Evolutionary conservation across 202 grass and related monocot genomes (phyloP), one percentile per base, ranked within the genome.

Genomic region (Hordeum pubiflorum): DNA sequence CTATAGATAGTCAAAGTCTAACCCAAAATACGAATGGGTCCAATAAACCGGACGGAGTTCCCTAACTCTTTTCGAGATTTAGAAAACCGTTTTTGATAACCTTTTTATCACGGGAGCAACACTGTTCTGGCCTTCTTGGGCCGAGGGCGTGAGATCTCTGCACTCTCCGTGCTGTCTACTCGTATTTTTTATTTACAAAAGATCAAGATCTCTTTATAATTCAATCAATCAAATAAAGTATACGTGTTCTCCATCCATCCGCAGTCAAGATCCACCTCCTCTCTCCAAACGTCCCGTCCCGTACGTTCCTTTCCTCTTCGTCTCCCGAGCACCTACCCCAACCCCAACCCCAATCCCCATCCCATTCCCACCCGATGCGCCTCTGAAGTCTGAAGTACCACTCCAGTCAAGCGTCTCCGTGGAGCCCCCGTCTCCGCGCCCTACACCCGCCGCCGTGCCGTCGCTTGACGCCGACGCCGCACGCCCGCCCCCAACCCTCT

Each of bases 261-360:
- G 32, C 12, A 26, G 68, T 71, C 67, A 71, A 71, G 68, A 71
- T 71, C 68, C 67, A 70, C 14, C 22, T 70, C 67, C 39, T 70
- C 67, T 70, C 67, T 70, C 67, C 67, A 70, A n/a, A 11, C 64
- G 64, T 39, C 32, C 65, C 32, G 32, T 18, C 62, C 32, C 63
- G 33, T 66, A 66, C 32, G 63, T 68, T 39, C 21, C 40, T 18
- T 65, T 65, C 62, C 62, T 65, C 68, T 71, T 71, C 23, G 2
- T 29, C 22, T 14, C 20, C 64, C 34, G 6, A 69, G 36, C 66
- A 23, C 37, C 37, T 14, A 69, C 20, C 65, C 64, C 64, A 22
- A 69, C 46, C 44, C 44, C 44, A 6, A 48, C 1, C 48, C 50
- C 50, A 54, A 54, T 8, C 50, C 46, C 46, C 1, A 48, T 48